Conservation (phyloP, 495 filamentous ascomycete genomes). For the Podospora sp. region DNA sequence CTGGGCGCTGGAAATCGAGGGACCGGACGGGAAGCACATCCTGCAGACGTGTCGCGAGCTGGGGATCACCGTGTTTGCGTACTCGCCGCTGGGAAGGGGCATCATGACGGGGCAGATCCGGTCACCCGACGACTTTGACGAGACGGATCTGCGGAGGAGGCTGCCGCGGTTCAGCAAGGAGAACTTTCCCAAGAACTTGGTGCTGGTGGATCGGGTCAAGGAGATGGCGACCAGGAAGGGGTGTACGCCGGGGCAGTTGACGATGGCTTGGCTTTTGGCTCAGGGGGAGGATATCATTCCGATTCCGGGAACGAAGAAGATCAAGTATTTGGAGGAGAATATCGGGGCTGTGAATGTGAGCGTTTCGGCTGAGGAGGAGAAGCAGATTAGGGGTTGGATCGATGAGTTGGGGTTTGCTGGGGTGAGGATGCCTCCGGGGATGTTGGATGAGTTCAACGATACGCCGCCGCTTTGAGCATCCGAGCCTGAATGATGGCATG, state of each 20-base stretch:
- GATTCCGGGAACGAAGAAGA: conserved; percentile 60
- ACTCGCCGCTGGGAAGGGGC: conserved; percentile 53
- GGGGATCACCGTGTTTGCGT: conserved; percentile 50
- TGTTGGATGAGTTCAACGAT: conserved; percentile 29
- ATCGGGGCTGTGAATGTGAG: conserved; percentile 46
- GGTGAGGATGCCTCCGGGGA: conserved; percentile 15
- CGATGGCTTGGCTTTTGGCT: conserved; percentile 59
- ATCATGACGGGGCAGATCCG: conserved; percentile 46
- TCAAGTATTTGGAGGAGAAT: conserved; percentile 63
- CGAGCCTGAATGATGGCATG: neutral
- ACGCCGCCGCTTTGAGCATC: conserved; percentile 21
- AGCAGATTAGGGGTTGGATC: conserved; percentile 41
- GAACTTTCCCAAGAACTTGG: conserved; percentile 58
- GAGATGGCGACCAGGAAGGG: conserved; percentile 53
- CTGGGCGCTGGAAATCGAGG: conserved; percentile 50
- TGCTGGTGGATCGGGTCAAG: conserved; percentile 51
- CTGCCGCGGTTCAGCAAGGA: conserved; percentile 52
- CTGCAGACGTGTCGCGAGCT: conserved; percentile 50
- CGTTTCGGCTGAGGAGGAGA: conserved; percentile 49
- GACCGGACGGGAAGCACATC: conserved; percentile 35
- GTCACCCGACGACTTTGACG: conserved; percentile 40
- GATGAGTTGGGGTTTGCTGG: conserved; percentile 22
- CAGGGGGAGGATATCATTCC: conserved; percentile 60
- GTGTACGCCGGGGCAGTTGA: conserved; percentile 51
- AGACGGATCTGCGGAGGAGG: conserved; percentile 42